Conservation (phyloP, 2,329 filamentous ascomycete genomes). For the Paraphoma sp. region DNA sequence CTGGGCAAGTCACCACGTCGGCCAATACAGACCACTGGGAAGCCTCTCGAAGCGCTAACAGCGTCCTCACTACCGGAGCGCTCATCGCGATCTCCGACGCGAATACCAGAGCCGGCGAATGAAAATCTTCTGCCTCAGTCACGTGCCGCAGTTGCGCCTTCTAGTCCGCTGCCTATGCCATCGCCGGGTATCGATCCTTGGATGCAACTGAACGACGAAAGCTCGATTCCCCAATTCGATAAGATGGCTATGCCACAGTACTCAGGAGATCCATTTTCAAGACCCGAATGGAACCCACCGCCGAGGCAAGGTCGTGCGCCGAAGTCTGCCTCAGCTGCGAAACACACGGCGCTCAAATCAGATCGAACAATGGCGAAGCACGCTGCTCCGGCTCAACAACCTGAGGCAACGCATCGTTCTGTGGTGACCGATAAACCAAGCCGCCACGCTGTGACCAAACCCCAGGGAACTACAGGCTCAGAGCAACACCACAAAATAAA, state of each 20-base stretch:
- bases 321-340: slow-evolving; percentile 22
- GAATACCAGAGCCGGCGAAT: slow-evolving; percentile 23
- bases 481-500: neutral
- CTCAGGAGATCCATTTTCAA: slow-evolving; percentile 33
- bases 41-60: slow-evolving; percentile 14
- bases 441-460: too few relatives aligned
- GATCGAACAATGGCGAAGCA: slow-evolving; percentile 9
- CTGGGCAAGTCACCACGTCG: slow-evolving; percentile 26
- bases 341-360: slow-evolving; percentile 5
- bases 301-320: slow-evolving; percentile 24
- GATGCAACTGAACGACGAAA: slow-evolving; percentile 36
- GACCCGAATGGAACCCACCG: slow-evolving; percentile 29
- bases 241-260: slow-evolving; percentile 42
- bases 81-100: slow-evolving; percentile 23
- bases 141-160: slow-evolving; percentile 20
- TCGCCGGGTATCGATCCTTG: slow-evolving; percentile 40
- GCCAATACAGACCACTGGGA: slow-evolving; percentile 7
- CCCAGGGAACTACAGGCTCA: too few relatives aligned
- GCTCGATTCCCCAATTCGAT: slow-evolving; percentile 36
- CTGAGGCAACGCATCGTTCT: too few relatives aligned
- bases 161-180: slow-evolving; percentile 40
- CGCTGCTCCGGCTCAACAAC: too few relatives aligned
- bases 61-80: slow-evolving; percentile 14
- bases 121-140: slow-evolving; percentile 31
- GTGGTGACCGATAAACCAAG: too few relatives aligned